Percentiles rank a stretch among this genome's conserved stretches.
Conservation (phyloP, 1,284 basidiomycete species). For the Trichosporon asahii region DNA sequence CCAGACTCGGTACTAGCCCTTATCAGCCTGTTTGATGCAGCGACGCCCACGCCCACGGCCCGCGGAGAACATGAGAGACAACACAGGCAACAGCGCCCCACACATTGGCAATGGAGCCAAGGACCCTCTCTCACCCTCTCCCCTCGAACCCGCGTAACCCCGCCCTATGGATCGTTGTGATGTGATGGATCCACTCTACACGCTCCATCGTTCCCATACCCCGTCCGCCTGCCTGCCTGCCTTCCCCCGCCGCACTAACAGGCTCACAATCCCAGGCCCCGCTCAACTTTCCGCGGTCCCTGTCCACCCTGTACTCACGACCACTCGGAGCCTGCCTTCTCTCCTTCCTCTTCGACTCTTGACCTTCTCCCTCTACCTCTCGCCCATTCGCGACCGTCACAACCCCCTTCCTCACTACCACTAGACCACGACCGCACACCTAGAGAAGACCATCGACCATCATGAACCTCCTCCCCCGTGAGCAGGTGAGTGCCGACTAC, state of each 20-base stretch:
- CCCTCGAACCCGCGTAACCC: background rate
- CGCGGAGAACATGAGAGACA: background rate
- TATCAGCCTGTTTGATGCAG: background rate
- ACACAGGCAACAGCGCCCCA: background rate
- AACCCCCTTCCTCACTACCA: background rate
- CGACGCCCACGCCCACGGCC: background rate
- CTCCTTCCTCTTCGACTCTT: background rate
- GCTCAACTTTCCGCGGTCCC: background rate
- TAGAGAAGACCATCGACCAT: background rate
- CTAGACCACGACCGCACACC: background rate
- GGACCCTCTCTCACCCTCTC: background rate
- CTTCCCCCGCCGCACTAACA: background rate
- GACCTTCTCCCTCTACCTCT: background rate
- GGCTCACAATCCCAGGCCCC: background rate
- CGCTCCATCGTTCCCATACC: background rate
- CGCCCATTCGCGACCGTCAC: background rate
- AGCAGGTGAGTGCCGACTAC: slow-evolving; percentile 31
- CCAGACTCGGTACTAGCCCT: background rate
- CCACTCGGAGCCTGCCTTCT: background rate
- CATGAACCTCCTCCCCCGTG: slow-evolving; percentile 47
- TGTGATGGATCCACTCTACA: background rate
- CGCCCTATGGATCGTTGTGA: background rate
- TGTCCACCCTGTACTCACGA: background rate
- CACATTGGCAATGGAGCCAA: background rate
- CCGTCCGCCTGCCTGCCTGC: background rate